A percentile compares a stretch with the other conserved stretches of the same genome.
phyloP scores from a whole-genome alignment of 2,329 filamentous ascomycete species.

The Trichoderma gracile region DNA sequence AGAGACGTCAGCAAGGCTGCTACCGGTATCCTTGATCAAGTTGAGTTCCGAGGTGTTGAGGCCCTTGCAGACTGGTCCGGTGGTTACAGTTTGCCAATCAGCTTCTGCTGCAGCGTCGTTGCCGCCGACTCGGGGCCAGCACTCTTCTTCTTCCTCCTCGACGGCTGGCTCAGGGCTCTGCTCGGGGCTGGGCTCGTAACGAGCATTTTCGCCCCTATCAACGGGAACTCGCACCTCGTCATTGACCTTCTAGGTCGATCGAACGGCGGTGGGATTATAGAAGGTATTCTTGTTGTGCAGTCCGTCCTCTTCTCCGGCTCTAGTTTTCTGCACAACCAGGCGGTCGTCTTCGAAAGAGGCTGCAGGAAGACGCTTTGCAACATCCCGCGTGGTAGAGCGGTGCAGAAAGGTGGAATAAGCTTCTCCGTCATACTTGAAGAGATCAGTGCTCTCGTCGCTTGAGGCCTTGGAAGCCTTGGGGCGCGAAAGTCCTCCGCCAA shows the following conservation, averaged over 20 bases:
- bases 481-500: neutral
- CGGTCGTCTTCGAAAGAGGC: conserved; percentile 6
- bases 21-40: conserved; percentile 40
- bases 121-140: conserved; percentile 26
- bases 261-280: conserved; percentile 42
- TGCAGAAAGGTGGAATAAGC: conserved; percentile 43
- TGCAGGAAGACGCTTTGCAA: conserved; percentile 31
- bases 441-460: conserved; percentile 43
- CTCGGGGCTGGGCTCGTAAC: neutral
- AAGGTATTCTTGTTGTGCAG: conserved; percentile 32
- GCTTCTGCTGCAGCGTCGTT: conserved; percentile 32
- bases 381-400: conserved; percentile 45
- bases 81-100: conserved; percentile 44
- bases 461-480: conserved; percentile 33
- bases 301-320: neutral
- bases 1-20: conserved; percentile 50
- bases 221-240: conserved; percentile 43
- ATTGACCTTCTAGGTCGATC: conserved; percentile 45
- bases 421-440: conserved; percentile 49
- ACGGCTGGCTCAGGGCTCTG: neutral
- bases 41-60: conserved; percentile 32
- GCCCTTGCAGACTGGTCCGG: conserved; percentile 33
- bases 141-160: conserved; percentile 5
- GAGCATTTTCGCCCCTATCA: conserved; percentile 26
- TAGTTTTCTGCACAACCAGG: neutral